Evolutionary conservation across 345 rosid species (phyloP).

Genomic region (Hibiscus mutabilis): DNA sequence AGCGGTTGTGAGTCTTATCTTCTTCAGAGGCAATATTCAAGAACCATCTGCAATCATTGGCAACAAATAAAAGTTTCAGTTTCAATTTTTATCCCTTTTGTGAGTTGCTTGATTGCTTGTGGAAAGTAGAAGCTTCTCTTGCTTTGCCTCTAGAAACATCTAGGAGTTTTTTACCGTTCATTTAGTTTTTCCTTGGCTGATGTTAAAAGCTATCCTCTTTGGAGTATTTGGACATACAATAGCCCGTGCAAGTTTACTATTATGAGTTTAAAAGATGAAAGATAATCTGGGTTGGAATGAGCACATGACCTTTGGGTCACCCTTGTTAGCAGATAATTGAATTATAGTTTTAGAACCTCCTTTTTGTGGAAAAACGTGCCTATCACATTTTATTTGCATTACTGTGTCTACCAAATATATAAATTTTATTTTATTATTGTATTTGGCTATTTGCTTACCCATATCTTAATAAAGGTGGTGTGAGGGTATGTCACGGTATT

Average conservation of each 20-base stretch:
- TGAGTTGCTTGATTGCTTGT: background rate
- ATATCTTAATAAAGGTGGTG: background rate
- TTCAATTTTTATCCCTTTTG: background rate
- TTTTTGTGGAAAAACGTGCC: background rate
- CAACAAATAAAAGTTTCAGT: background rate
- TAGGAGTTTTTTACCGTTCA: background rate
- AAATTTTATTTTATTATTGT: background rate
- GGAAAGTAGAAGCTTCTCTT: background rate
- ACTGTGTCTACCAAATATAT: background rate
- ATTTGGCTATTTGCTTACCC: background rate
- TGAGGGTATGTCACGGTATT: background rate
- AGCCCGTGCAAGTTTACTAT: background rate
- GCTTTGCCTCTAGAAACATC: background rate
- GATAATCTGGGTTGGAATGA: background rate
- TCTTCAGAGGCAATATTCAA: conserved; percentile 41
- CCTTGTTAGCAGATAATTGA: background rate
- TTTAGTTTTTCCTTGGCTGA: background rate
- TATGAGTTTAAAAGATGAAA: background rate
- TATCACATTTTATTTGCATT: background rate
- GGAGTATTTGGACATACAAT: background rate
- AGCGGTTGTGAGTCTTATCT: conserved; percentile 48
- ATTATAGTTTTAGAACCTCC: background rate
- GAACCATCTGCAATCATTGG: conserved; percentile 55
- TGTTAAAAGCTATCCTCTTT: background rate
- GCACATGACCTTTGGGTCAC: background rate